Percentiles rank a stretch among this genome's conserved stretches.
These are phyloP conservation scores for Solanum etuberosum DNA, from an alignment of 257 asterid species.

Conservation along the genomic window DNA sequence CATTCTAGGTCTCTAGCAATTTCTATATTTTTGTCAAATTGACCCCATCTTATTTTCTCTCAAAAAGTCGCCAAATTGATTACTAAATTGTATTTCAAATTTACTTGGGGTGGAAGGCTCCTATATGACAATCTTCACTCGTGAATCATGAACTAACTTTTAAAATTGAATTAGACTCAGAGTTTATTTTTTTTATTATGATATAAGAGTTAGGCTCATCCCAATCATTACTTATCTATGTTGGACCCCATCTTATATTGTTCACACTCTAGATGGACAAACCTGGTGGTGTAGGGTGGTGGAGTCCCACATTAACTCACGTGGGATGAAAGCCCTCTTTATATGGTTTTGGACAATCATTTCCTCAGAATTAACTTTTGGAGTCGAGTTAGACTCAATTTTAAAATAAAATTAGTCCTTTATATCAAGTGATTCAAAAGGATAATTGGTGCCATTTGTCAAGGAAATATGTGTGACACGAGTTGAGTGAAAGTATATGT, in stretches of 20 bases:
- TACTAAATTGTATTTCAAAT: background rate
- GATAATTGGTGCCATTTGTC: background rate
- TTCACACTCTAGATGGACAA: background rate
- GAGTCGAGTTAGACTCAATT: rapidly evolving
- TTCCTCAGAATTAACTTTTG: background rate
- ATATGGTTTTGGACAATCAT: background rate
- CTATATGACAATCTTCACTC: background rate
- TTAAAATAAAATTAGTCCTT: background rate
- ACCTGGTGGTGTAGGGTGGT: background rate
- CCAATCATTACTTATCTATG: background rate
- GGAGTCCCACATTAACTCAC: background rate
- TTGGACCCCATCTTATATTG: background rate
- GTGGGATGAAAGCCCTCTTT: background rate
- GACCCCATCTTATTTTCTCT: background rate
- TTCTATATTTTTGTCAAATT: background rate
- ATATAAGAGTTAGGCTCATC: background rate
- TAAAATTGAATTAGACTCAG: background rate
- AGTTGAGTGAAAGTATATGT: background rate
- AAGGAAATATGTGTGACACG: background rate
- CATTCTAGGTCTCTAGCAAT: background rate
- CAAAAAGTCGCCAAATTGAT: background rate
- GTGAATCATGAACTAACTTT: too few species aligned
- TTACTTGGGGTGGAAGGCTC: background rate
- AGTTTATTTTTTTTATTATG: background rate
- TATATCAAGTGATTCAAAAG: background rate